Evolutionary conservation across 768 basidiomycete genomes (phyloP), one percentile per base, ranked within the genome.

Genomic region (Suillus brevipes): DNA sequence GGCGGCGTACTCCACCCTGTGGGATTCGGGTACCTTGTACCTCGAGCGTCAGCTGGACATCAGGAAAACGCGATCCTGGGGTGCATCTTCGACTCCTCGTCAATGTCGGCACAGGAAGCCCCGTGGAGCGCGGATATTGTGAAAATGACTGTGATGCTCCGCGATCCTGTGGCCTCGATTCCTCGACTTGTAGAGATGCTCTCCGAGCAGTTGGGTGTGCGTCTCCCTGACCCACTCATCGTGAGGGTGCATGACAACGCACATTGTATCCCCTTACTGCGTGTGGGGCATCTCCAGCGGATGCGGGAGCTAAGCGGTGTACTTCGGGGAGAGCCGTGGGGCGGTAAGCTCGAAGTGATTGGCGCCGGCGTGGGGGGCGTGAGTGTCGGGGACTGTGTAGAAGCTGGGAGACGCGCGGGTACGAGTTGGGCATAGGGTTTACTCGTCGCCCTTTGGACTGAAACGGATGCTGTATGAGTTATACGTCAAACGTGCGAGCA

Each of bases 11-110:
- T 96, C 58, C 90, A 94, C 69, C 94, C 95, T 0, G 82, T 83
- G 2, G 97, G 97, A 4, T 99, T 98, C 74, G 97, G 97, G 10
- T 98, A 95, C 79, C 89, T 99, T 72, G 84, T 97, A 61, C 95
- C 96, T 0, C 91, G 95, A 18, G 87, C 91, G 0, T 78, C 77
- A 38, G 75, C 75, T 6, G 89, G 82, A 25, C 90, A 92, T 68
- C 70, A 76, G n/a, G 63, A 66, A 14, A 61, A 65, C 28, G 60
- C 69, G 6, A 83, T 92, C 23, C 83, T 99, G 0, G 97, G 97
- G 14, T 88, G 89, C 37, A 89, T 98, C 13, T 98, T 98, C 77
- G 97, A 99, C 75, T 92, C 92, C 0, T 89, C 87, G 60, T 84
- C 91, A 9, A 81, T 95, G 47, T 80, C 85, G 1, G 82, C 77